phyloP scores from a whole-genome alignment of 75 land plant species.

The Cupressus sempervirens region DNA sequence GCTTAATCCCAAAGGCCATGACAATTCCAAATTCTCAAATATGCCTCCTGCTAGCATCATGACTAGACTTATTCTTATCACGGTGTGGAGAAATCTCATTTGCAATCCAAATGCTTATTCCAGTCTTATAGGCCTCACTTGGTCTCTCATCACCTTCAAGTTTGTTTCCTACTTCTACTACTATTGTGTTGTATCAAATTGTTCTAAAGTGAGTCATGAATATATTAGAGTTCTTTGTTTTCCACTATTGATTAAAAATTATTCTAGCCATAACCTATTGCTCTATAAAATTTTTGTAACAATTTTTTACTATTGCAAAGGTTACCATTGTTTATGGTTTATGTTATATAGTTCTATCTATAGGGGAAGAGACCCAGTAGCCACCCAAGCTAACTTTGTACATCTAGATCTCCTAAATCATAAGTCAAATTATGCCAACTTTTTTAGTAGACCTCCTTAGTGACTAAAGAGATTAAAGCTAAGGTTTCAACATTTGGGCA shows the following conservation, averaged over 20 bases:
- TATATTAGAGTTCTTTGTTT: not conserved
- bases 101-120: conserved; percentile 72
- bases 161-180: conserved; percentile 4
- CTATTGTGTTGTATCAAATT: not conserved
- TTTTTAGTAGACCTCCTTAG: no score
- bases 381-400: no score
- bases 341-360: not conserved
- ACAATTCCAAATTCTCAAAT: conserved; percentile 3
- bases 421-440: no score
- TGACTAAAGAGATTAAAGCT: no score
- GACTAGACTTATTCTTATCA: conserved; percentile 57
- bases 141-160: conserved; percentile 65
- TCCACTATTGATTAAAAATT: not conserved
- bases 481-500: no score
- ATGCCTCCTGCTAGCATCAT: conserved; percentile 71
- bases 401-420: no score
- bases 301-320: not conserved
- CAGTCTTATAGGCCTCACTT: conserved; percentile 52
- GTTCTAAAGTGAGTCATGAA: not conserved
- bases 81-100: conserved; percentile 69
- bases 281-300: not conserved
- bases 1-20: conserved; percentile 57
- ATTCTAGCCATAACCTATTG: not conserved
- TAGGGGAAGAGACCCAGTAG: no score
- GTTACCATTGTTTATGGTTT: not conserved